These are phyloP conservation scores for Agaricus subrufescens DNA, from an alignment of 768 basidiomycete genomes.

Conservation along the genomic window DNA sequence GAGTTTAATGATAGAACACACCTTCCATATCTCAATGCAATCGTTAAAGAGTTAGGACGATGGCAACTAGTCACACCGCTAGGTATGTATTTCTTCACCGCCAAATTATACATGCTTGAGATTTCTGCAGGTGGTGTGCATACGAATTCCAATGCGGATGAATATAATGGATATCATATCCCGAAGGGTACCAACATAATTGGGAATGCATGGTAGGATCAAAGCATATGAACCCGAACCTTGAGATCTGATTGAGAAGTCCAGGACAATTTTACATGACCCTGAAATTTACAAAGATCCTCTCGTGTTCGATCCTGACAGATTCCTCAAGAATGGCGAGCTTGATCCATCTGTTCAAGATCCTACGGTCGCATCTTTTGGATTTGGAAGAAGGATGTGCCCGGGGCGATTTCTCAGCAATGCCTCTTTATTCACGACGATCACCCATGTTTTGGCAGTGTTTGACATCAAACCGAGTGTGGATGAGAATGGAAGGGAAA, in stretches of 20 bases:
- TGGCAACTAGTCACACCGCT: slow-evolving; percentile 28
- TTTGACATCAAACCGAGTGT: slow-evolving; percentile 19
- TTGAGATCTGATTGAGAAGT: background rate
- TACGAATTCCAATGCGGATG: background rate
- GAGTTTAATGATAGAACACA: slow-evolving; percentile 16
- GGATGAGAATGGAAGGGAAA: slow-evolving; percentile 16
- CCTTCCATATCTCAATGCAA: slow-evolving; percentile 29
- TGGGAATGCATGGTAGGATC: background rate
- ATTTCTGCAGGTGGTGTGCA: background rate
- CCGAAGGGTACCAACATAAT: background rate
- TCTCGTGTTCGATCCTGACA: slow-evolving; percentile 23
- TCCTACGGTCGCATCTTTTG: slow-evolving; percentile 23
- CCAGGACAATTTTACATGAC: slow-evolving; percentile 18
- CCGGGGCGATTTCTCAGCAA: slow-evolving; percentile 21
- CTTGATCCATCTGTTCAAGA: slow-evolving; percentile 19
- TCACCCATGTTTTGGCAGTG: slow-evolving; percentile 18
- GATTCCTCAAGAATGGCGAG: slow-evolving; percentile 21
- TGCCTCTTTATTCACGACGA: slow-evolving; percentile 16
- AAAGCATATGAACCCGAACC: background rate
- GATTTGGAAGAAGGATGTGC: slow-evolving; percentile 27
- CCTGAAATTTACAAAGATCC: slow-evolving; percentile 16
- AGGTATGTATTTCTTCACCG: background rate
- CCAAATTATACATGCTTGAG: background rate
- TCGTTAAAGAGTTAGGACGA: slow-evolving; percentile 31
- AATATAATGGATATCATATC: background rate